Conservation (phyloP, 2,329 filamentous ascomycete genomes). For the Fusarium xyrophilum region DNA sequence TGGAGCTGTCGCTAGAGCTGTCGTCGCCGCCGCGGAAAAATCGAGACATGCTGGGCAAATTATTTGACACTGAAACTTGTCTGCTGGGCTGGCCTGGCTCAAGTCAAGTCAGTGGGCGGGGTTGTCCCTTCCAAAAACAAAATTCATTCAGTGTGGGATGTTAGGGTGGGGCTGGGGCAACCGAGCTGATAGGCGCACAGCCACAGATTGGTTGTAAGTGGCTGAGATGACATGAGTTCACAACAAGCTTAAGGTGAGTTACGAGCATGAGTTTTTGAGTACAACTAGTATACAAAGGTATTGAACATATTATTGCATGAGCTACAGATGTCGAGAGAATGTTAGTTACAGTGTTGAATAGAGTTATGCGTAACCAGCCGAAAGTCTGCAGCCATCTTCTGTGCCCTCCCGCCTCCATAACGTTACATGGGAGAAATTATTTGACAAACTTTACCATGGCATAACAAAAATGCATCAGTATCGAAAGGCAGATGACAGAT, state of each 20-base stretch:
- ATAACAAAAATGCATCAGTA: not conserved
- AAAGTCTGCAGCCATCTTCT: not conserved
- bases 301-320: not conserved
- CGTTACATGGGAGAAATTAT: not conserved
- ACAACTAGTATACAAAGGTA: too few species aligned
- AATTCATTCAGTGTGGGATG: slow-evolving; percentile 51
- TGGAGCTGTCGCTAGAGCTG: slow-evolving; percentile 95
- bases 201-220: slow-evolving; percentile 20
- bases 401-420: not conserved
- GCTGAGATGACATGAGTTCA: slow-evolving; percentile 6
- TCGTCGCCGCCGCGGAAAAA: slow-evolving; percentile 93
- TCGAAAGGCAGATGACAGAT: not conserved
- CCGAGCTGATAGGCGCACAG: slow-evolving; percentile 39
- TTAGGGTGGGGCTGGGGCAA: slow-evolving; percentile 50
- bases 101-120: slow-evolving; percentile 48
- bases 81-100: slow-evolving; percentile 35
- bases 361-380: not conserved
- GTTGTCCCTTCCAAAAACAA: slow-evolving; percentile 43
- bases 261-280: not conserved
- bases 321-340: not conserved
- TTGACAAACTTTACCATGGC: not conserved
- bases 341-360: not conserved
- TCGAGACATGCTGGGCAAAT: slow-evolving; percentile 77
- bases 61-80: slow-evolving; percentile 42
- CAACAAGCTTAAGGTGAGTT: not conserved